Percentiles rank a stretch among this genome's conserved stretches.
Conservation (phyloP, 768 basidiomycete species). For the Strobilomyces dryophilus region DNA sequence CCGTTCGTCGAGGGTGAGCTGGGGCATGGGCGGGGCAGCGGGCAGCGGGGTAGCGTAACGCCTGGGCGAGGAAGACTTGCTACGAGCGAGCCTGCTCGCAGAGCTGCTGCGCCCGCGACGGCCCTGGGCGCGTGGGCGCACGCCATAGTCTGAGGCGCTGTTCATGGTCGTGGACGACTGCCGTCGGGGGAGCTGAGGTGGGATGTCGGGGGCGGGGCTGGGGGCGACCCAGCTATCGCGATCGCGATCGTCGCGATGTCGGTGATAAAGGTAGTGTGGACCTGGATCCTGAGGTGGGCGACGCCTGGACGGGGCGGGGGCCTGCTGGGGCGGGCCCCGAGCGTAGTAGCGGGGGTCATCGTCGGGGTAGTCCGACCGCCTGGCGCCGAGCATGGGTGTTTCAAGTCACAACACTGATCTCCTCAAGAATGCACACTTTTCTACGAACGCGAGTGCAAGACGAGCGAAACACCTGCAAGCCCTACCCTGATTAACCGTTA, state of each 20-base stretch:
- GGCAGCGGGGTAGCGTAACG: constrained; percentile 16
- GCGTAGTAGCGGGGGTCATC: constrained; percentile 14
- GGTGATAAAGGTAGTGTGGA: constrained; percentile 10
- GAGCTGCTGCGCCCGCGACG: constrained; percentile 20
- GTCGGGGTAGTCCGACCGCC: constrained; percentile 9
- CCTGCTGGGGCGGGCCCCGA: constrained; percentile 9
- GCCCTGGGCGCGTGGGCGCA: constrained; percentile 5
- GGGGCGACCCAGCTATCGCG: constrained; percentile 13
- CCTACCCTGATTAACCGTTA: too few species aligned
- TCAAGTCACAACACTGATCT: neutral
- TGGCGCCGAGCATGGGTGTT: neutral
- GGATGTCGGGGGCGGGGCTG: constrained; percentile 9
- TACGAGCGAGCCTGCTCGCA: constrained; percentile 8
- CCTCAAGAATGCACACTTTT: too few species aligned
- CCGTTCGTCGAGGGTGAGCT: constrained; percentile 21
- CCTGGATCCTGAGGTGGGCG: constrained; percentile 12
- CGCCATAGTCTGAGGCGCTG: constrained; percentile 15
- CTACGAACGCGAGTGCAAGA: too few species aligned
- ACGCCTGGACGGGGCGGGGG: constrained; percentile 8
- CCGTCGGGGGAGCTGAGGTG: constrained; percentile 14
- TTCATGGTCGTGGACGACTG: constrained; percentile 17
- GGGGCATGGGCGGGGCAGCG: constrained; percentile 10
- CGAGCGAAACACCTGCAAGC: too few species aligned
- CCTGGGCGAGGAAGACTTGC: constrained; percentile 20
- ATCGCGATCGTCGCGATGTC: constrained; percentile 24